phyloP scores from a whole-genome alignment of 1,139 yeast genomes.

The Sugiyamaella paludigena region DNA sequence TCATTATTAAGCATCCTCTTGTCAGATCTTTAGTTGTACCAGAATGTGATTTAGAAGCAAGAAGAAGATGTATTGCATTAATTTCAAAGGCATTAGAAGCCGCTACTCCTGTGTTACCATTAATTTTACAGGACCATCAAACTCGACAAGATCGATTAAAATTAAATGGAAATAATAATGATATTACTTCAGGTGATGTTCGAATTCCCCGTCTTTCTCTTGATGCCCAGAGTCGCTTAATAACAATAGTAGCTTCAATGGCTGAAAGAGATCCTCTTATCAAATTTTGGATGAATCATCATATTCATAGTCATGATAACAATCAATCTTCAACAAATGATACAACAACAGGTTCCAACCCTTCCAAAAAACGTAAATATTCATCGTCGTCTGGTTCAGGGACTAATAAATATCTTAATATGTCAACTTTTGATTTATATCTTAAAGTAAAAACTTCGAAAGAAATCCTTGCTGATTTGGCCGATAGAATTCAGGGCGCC shows the following conservation, averaged over 20 bases:
- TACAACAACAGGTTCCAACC: background rate
- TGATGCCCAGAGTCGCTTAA: slow-evolving; percentile 27
- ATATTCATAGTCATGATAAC: slow-evolving; percentile 13
- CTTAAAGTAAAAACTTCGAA: slow-evolving; percentile 29
- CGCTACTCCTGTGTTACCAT: slow-evolving; percentile 34
- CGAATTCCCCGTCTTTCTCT: slow-evolving; percentile 17
- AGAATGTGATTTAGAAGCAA: slow-evolving; percentile 35
- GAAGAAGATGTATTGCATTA: slow-evolving; percentile 32
- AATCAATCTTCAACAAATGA: slow-evolving; percentile 3
- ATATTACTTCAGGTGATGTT: background rate
- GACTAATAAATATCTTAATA: slow-evolving; percentile 10
- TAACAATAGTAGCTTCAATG: slow-evolving; percentile 26
- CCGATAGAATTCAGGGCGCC: slow-evolving; percentile 37
- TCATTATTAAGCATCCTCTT: slow-evolving; percentile 32
- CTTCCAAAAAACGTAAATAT: slow-evolving; percentile 7
- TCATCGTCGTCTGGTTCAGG: slow-evolving; percentile 5
- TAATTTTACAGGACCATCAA: slow-evolving; percentile 29
- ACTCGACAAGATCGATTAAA: slow-evolving; percentile 13
- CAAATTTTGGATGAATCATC: slow-evolving; percentile 31
- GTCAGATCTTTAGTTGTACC: slow-evolving; percentile 35
- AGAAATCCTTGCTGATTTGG: slow-evolving; percentile 33
- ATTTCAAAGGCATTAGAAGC: slow-evolving; percentile 30
- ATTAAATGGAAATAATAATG: background rate
- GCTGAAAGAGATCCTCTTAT: slow-evolving; percentile 29
- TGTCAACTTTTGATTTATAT: slow-evolving; percentile 29